A percentile compares a stretch with the other conserved stretches of the same genome.
phyloP scores from a whole-genome alignment of 805 yeast species.

The Scheffersomyces spartinae region DNA sequence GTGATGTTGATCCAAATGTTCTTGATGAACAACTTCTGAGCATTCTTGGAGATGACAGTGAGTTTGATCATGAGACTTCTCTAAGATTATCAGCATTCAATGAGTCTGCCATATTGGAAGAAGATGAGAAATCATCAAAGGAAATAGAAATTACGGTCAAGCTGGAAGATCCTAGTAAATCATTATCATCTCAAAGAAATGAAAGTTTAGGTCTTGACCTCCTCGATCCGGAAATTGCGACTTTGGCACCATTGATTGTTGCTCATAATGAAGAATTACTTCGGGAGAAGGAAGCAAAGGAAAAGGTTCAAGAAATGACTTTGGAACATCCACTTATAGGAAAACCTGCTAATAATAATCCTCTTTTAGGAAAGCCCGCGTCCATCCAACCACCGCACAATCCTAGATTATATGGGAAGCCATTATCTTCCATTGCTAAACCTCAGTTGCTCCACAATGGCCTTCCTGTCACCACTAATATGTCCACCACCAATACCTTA shows the following conservation, averaged over 20 bases:
- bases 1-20: not conserved
- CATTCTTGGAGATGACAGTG: conserved; percentile 1
- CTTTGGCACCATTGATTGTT: conserved; percentile 26
- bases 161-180: too few species aligned
- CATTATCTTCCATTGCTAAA: conserved; percentile 1
- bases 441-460: too few species aligned
- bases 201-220: too few species aligned
- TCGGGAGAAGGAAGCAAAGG: conserved; percentile 11
- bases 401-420: conserved; percentile 22
- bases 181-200: too few species aligned
- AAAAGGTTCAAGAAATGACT: conserved; percentile 11
- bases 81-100: too few species aligned
- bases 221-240: conserved; percentile 31
- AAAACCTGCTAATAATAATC: conserved; percentile 16
- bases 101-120: conserved; percentile 19
- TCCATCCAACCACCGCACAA: conserved; percentile 35
- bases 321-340: conserved; percentile 19
- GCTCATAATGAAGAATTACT: conserved; percentile 20
- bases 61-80: conserved; percentile 1
- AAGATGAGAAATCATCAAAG: conserved; percentile 16
- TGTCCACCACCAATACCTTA: too few species aligned
- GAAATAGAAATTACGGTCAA: too few species aligned
- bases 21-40: conserved; percentile 1
- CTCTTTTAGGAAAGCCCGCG: conserved; percentile 35
- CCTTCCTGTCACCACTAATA: too few species aligned